Base-by-base conservation (phyloP, 257 asterid species). In the Solanum habrochaites region DNA sequence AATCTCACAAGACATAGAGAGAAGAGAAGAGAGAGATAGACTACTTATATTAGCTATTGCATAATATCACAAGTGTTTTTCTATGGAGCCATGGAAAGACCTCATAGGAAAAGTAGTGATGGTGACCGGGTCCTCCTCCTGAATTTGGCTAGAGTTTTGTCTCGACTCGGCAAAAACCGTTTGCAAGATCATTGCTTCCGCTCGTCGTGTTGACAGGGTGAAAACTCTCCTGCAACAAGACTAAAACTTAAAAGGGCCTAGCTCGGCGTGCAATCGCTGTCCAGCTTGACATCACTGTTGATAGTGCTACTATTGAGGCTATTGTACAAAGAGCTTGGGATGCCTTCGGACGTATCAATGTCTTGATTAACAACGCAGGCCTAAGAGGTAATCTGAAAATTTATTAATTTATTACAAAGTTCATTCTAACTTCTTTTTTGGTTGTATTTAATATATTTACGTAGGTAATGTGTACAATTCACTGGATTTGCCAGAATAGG, bases 251-350 rank as follows among this genome's bases (percentile, higher is more conserved):
- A 3, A 58, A 18, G 8, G 77, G 13, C 27, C 82, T 3, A 0
- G 37, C 77, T n/a, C 20, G 23, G 14, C 39, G 91, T 85, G 95
- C 94, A 43, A 81, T 88, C 15, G 81, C 94, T 4, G 86, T 94
- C 29, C 93, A 90, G 93, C 94, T 94, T 3, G 94, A 94, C 66
- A 62, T 94, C 82, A 49, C 87, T 75, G 90, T 90, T 6, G 60
- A 80, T 35, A 94, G 89, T 39, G 25, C 89, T 23, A 69, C 82
- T 1, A 89, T 94, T 11, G 90, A 85, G 75, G 90, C 88, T 11
- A 67, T 92, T 1, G 94, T 91, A 85, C 77, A 86, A 70, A 91
- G 83, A 85, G 95, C 94, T 70, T 93, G 97, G 95, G 89, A 86
- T 3, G 83, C 23, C 37, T 75, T 75, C 23, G 37, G 83, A 42